Conservation (phyloP, 106 monocot genomes). For the Posidonia australis region DNA sequence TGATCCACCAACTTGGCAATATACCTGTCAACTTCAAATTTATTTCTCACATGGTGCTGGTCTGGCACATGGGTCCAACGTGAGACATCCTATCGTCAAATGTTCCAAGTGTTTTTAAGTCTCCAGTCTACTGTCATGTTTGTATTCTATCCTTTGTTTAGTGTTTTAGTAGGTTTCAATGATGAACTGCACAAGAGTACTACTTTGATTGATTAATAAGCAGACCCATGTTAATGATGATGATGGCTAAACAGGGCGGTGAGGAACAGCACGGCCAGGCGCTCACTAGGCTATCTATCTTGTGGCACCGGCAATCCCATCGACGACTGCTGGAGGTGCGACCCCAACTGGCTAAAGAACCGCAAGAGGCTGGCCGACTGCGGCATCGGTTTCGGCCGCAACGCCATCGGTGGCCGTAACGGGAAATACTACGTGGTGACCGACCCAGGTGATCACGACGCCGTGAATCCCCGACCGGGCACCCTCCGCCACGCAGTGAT, state of each 20-base stretch:
- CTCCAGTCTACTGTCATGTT: too few relatives aligned
- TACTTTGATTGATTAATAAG: too few relatives aligned
- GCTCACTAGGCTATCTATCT: conserved; percentile 4
- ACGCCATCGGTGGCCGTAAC: conserved; percentile 28
- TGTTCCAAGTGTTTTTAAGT: too few relatives aligned
- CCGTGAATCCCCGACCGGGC: conserved; percentile 26
- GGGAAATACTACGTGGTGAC: conserved; percentile 30
- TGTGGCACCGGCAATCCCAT: conserved; percentile 16
- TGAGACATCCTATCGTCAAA: too few relatives aligned
- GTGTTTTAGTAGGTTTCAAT: too few relatives aligned
- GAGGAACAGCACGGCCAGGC: background rate
- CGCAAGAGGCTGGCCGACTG: conserved; percentile 27
- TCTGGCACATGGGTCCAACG: too few relatives aligned
- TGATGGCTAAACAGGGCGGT: background rate
- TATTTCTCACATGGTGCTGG: too few relatives aligned
- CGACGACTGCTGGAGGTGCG: conserved; percentile 18
- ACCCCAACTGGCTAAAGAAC: conserved; percentile 7
- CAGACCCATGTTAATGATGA: too few relatives aligned
- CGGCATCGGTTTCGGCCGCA: conserved; percentile 33
- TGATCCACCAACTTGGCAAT: too few relatives aligned
- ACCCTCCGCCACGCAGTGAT: conserved; percentile 39
- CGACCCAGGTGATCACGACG: conserved; percentile 19
- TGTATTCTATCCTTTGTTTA: too few relatives aligned
- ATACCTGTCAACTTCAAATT: too few relatives aligned
- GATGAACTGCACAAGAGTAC: too few relatives aligned